These are phyloP conservation scores for Corinectria fuckeliana DNA, from an alignment of 2,329 filamentous ascomycete species.

Conservation along the genomic window DNA sequence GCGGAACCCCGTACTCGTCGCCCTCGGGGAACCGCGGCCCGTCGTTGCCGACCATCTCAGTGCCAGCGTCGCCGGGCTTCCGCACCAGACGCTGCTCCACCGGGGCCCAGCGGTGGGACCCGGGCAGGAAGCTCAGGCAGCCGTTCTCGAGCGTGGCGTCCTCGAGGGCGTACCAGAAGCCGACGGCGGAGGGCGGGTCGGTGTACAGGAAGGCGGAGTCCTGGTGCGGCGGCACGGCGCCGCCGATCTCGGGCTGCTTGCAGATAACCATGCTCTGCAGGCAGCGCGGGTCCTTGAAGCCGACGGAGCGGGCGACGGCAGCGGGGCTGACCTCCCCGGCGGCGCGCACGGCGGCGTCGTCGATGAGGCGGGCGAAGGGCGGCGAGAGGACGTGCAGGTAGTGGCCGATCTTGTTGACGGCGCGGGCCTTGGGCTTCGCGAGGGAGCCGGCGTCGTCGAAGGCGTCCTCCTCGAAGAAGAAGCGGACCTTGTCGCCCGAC, in stretches of 20 bases:
- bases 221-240: conserved; percentile 88
- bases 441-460: conserved; percentile 72
- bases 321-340: conserved; percentile 51
- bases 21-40: conserved; percentile 68
- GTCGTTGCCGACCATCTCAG: conserved; percentile 74
- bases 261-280: conserved; percentile 98
- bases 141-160: conserved; percentile 88
- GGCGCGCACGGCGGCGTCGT: conserved; percentile 50
- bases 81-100: conserved; percentile 80
- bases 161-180: conserved; percentile 97
- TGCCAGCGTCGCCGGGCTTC: conserved; percentile 59
- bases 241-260: conserved; percentile 97
- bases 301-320: conserved; percentile 72
- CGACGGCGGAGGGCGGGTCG: conserved; percentile 84
- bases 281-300: conserved; percentile 76
- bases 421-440: conserved; percentile 77
- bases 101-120: conserved; percentile 77
- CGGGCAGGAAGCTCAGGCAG: conserved; percentile 84
- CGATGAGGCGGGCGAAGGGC: conserved; percentile 67
- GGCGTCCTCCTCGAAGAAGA: conserved; percentile 97
- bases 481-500: conserved; percentile 89
- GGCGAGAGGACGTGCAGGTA: conserved; percentile 73
- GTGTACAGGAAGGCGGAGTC: conserved; percentile 95
- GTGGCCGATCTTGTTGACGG: conserved; percentile 91
- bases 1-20: conserved; percentile 53